Evolutionary conservation across 371 early-diverging fungal genomes (phyloP).

Genomic region (Mortierella sp.): DNA sequence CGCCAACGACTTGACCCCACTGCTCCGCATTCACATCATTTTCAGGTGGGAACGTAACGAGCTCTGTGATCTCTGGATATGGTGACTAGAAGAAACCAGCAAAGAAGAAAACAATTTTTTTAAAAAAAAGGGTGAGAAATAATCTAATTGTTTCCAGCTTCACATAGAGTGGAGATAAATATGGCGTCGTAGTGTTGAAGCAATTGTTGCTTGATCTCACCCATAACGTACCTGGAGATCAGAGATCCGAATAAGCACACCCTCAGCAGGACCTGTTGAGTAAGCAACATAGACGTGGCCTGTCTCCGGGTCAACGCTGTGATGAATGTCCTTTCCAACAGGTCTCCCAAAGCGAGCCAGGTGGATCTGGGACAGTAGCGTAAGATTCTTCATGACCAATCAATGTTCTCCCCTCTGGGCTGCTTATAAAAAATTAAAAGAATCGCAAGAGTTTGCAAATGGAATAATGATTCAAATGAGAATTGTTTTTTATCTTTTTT

Average conservation of each 20-base stretch:
- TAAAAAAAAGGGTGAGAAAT: not conserved
- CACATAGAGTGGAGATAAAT: not conserved
- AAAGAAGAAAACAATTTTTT: not conserved
- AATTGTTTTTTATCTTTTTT: slow-evolving; percentile 8
- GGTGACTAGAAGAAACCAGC: slow-evolving; percentile 32
- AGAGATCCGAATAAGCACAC: slow-evolving; percentile 44
- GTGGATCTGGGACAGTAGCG: slow-evolving; percentile 55
- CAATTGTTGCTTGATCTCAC: no score
- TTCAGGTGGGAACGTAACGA: slow-evolving; percentile 53
- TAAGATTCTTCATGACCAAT: slow-evolving; percentile 59
- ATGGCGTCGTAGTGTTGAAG: not conserved
- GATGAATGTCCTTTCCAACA: slow-evolving; percentile 58
- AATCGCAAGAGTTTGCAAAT: not conserved
- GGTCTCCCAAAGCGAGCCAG: slow-evolving; percentile 46
- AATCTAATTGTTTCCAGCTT: not conserved
- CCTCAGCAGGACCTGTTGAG: slow-evolving; percentile 52
- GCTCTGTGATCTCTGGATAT: slow-evolving; percentile 48
- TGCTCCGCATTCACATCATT: slow-evolving; percentile 46
- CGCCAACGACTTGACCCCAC: slow-evolving; percentile 62
- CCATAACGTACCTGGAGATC: slow-evolving; percentile 33
- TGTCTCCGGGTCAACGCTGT: slow-evolving; percentile 65
- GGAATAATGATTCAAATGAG: not conserved
- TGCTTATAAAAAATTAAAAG: not conserved
- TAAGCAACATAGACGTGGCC: slow-evolving; percentile 64
- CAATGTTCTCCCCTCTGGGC: not conserved